Evolutionary conservation across 768 basidiomycete genomes (phyloP).

Genomic region (Amanita polypyramis): DNA sequence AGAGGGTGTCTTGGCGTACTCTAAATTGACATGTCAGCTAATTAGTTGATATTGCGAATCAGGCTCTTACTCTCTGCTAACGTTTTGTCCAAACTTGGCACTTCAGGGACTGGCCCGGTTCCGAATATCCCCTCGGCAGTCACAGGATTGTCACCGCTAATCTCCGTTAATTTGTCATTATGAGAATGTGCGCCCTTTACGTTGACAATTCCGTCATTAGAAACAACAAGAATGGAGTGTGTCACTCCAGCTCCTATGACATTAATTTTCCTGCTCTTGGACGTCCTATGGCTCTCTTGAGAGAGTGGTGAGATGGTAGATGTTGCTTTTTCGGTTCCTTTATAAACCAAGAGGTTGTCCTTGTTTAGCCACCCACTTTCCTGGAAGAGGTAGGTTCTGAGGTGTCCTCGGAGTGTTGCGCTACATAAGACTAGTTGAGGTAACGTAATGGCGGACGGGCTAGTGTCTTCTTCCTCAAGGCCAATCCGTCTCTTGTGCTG

Average conservation of each 20-base stretch:
- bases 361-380: constrained; percentile 51
- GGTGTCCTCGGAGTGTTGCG: constrained; percentile 53
- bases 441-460: constrained; percentile 7
- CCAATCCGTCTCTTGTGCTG: constrained; percentile 5
- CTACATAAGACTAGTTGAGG: constrained; percentile 63
- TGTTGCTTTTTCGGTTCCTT: constrained; percentile 15
- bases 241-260: constrained; percentile 15
- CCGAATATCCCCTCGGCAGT: constrained; percentile 14
- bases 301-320: neutral
- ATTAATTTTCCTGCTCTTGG: constrained; percentile 8
- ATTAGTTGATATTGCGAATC: constrained; percentile 3
- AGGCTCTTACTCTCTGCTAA: constrained; percentile 16
- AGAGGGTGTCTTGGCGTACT: constrained; percentile 32
- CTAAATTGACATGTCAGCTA: constrained; percentile 20
- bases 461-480: neutral
- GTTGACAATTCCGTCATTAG: constrained; percentile 44
- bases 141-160: constrained; percentile 12
- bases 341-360: constrained; percentile 30
- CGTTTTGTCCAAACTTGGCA: constrained; percentile 11
- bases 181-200: constrained; percentile 35
- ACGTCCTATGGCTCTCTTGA: neutral
- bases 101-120: constrained; percentile 8
- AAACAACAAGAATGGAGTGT: constrained; percentile 57
- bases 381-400: constrained; percentile 41
- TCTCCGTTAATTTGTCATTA: constrained; percentile 11